Evolutionary conservation across 1,139 yeast species (phyloP).

Genomic region (Candida neerlandica): DNA sequence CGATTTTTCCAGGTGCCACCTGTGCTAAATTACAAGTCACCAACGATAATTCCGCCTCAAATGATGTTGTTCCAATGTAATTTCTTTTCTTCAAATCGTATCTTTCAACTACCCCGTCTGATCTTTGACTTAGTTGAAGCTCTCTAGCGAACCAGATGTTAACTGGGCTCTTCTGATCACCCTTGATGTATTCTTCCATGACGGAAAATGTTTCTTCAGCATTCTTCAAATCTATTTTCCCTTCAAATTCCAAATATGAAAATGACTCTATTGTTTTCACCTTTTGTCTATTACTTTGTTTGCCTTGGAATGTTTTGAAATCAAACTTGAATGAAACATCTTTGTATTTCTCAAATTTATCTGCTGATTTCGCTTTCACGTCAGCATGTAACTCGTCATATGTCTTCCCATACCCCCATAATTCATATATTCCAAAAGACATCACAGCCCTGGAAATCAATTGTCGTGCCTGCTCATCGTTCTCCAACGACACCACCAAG

Average conservation of each 20-base stretch:
- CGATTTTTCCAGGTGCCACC: constrained; percentile 61
- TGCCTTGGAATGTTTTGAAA: constrained; percentile 73
- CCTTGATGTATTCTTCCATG: constrained; percentile 72
- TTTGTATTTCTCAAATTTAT: constrained; percentile 36
- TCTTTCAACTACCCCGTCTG: constrained; percentile 62
- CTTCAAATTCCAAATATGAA: constrained; percentile 68
- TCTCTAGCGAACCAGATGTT: constrained; percentile 76
- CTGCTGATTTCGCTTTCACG: constrained; percentile 39
- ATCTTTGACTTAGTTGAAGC: constrained; percentile 66
- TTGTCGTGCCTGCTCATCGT: constrained; percentile 66
- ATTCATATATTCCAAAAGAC: constrained; percentile 76
- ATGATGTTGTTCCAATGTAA: constrained; percentile 94
- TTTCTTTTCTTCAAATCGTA: constrained; percentile 82
- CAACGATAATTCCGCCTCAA: constrained; percentile 85
- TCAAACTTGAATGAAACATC: constrained; percentile 75
- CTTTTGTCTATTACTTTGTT: constrained; percentile 56
- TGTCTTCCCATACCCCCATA: constrained; percentile 74
- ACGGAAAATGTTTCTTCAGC: constrained; percentile 76
- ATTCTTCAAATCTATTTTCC: constrained; percentile 74
- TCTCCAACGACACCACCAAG: constrained; percentile 61
- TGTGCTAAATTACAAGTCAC: constrained; percentile 88
- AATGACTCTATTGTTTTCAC: constrained; percentile 72
- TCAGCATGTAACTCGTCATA: constrained; percentile 60
- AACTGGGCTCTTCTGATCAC: constrained; percentile 56
- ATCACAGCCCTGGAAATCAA: constrained; percentile 71